phyloP scores from a whole-genome alignment of 1,284 basidiomycete genomes.

The Puccinia novopanici region DNA sequence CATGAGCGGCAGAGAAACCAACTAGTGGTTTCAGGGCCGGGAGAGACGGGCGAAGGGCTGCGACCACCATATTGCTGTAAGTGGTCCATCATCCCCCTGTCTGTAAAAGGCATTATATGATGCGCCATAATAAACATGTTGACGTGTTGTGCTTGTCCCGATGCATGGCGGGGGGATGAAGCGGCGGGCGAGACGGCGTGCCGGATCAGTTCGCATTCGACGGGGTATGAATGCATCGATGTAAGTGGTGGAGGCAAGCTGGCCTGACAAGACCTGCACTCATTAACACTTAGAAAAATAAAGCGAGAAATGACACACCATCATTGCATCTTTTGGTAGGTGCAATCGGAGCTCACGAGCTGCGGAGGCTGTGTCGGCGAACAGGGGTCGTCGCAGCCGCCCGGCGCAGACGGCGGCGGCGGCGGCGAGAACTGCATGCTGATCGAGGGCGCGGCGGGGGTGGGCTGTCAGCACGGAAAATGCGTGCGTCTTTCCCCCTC shows the following conservation, averaged over 20 bases:
- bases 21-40: not conserved
- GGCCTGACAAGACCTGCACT: no score
- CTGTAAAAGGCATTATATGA: not conserved
- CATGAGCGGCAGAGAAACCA: no score
- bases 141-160: not conserved
- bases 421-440: slow-evolving; percentile 39
- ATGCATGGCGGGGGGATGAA: no score
- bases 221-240: slow-evolving; percentile 47
- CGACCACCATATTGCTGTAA: no score
- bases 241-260: no score
- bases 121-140: not conserved
- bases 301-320: not conserved
- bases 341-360: slow-evolving; percentile 33
- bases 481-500: slow-evolving; percentile 45
- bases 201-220: slow-evolving; percentile 39
- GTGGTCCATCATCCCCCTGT: not conserved
- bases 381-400: no score
- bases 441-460: slow-evolving; percentile 41
- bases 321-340: not conserved
- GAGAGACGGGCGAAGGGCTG: slow-evolving; percentile 1
- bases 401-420: no score
- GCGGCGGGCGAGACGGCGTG: slow-evolving; percentile 39
- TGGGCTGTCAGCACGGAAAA: slow-evolving; percentile 43
- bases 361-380: slow-evolving; percentile 46
- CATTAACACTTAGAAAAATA: not conserved